phyloP scores from a whole-genome alignment of 805 yeast species.

The Isabelozyma pseudorhagii region DNA sequence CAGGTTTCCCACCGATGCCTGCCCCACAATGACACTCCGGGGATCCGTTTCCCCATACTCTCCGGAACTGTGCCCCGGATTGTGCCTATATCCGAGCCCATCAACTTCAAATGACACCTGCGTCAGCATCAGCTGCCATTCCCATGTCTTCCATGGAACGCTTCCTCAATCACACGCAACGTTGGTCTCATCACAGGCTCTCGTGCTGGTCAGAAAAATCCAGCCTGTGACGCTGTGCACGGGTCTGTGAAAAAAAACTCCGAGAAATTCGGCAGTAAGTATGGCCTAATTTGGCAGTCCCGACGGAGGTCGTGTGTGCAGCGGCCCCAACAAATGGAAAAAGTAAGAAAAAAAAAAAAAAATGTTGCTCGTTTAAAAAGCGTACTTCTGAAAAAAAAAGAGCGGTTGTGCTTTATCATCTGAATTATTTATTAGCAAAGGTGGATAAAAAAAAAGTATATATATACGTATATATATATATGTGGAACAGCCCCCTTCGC shows the following conservation, averaged over 20 bases:
- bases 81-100: not conserved
- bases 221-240: too few relatives aligned
- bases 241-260: too few relatives aligned
- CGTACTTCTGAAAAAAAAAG: not conserved
- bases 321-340: not conserved
- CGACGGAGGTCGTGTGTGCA: not conserved
- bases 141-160: not conserved
- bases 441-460: too few relatives aligned
- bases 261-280: too few relatives aligned
- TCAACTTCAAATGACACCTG: not conserved
- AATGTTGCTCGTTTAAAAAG: not conserved
- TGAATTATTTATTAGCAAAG: not conserved
- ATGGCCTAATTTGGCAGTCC: too few relatives aligned
- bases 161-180: too few relatives aligned
- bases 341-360: too few relatives aligned
- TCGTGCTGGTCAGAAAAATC: too few relatives aligned
- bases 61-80: not conserved
- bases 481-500: too few relatives aligned
- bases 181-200: too few relatives aligned
- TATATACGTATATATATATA: too few relatives aligned
- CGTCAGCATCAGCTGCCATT: not conserved
- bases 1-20: not conserved
- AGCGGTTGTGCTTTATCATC: not conserved
- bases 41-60: not conserved
- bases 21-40: not conserved